phyloP scores from a whole-genome alignment of 2,329 filamentous ascomycete genomes.

The Dissoconium aciculare region DNA sequence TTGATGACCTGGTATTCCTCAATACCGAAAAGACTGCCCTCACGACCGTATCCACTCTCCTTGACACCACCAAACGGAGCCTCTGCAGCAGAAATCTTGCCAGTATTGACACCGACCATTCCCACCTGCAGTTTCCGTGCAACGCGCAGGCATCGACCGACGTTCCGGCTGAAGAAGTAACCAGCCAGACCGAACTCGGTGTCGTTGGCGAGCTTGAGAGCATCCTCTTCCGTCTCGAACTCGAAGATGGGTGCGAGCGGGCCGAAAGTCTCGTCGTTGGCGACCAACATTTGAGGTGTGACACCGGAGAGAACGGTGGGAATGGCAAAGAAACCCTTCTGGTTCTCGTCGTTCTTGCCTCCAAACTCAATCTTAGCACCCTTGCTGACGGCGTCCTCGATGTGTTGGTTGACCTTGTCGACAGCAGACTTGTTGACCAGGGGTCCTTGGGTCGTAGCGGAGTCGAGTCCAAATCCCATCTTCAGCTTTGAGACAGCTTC shows the following conservation, averaged over 20 bases:
- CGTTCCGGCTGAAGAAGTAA: constrained; percentile 24
- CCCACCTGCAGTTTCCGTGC: constrained; percentile 28
- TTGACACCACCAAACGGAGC: constrained; percentile 64
- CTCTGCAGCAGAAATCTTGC: constrained; percentile 15
- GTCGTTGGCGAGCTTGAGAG: constrained; percentile 20
- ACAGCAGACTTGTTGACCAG: constrained; percentile 71
- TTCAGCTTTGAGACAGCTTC: constrained; percentile 50
- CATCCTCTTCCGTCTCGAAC: constrained; percentile 18
- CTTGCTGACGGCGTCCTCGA: constrained; percentile 59
- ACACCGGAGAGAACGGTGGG: constrained; percentile 15
- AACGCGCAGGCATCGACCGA: constrained; percentile 24
- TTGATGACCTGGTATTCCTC: constrained; percentile 64
- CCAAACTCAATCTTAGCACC: constrained; percentile 8
- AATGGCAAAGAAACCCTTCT: constrained; percentile 10
- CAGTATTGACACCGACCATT: constrained; percentile 23
- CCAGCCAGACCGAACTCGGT: constrained; percentile 25
- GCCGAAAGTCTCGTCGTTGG: constrained; percentile 16
- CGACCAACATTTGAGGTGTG: constrained; percentile 7
- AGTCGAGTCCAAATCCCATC: constrained; percentile 56
- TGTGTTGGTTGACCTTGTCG: constrained; percentile 60
- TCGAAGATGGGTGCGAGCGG: constrained; percentile 14
- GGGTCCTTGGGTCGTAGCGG: constrained; percentile 60
- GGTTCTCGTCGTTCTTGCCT: constrained; percentile 7
- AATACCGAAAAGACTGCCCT: constrained; percentile 63
- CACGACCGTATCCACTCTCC: constrained; percentile 64